Evolutionary conservation across 371 early-diverging fungal species (phyloP), one percentile per base, ranked within the genome.

Genomic region (Actinomortierella ambigua): DNA sequence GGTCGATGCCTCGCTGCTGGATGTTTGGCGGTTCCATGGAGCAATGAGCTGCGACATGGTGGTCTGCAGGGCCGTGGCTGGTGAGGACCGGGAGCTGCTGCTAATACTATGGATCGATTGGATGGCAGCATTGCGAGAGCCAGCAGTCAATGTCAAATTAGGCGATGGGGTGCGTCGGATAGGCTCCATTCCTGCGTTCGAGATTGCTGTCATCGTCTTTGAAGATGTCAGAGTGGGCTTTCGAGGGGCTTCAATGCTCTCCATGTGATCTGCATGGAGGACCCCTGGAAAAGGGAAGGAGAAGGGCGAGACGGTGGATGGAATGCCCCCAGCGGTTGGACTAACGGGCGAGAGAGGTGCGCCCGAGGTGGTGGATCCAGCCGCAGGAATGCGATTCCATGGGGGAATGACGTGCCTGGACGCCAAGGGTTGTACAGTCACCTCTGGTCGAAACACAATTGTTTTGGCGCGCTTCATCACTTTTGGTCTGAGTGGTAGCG

Each of bases 331-430:
- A 40, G 63, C 44, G 27, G 57, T 57, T 15, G 70, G 70, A 42
- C 70, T 69, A 23, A 54, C 47, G 0, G 70, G 70, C 0, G 70
- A 65, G 22, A 43, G 42, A 3, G 65, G 65, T 2, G 63, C 42
- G 34, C 48, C 48, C 22, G 48, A 2, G 3, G 48, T 8, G 4
- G 48, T 20, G 49, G 24, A 54, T 1, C 56, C 18, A 11, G 59
- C 43, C 8, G 60, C 50, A 0, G 71, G 71, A 56, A 65, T 71
- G 20, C 71, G 57, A 17, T 71, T 71, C 71, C 71, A 71, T 1
- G 71, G 71, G 11, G 71, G 71, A 13, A 65, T 71, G 24, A 71
- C 71, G n/a, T 71, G 55, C 43, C 61, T 65, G 48, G 71, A 71
- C 23, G 71, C 65, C 13, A 71, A 63, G 0, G 71, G 71, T 29